Conservation (phyloP, 1,284 basidiomycete species). For the Trametes pubescens region DNA sequence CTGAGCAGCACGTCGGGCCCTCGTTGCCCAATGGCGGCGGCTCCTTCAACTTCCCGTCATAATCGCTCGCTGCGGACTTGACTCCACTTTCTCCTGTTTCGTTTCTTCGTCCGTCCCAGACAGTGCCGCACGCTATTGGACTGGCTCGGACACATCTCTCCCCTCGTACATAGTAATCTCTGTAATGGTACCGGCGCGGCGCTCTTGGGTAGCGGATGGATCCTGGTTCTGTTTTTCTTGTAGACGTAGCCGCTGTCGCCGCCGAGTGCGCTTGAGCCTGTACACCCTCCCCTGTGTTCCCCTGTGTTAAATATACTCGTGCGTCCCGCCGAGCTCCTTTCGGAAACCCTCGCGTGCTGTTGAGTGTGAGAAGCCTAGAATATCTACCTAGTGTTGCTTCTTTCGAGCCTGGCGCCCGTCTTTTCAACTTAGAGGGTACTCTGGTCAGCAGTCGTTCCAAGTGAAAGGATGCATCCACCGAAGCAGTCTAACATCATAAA, state of each 20-base stretch:
- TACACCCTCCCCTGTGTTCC: background rate
- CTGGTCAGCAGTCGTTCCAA: too few species aligned
- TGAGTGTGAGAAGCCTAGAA: too few species aligned
- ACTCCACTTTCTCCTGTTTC: background rate
- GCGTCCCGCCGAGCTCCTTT: background rate
- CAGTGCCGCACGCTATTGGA: background rate
- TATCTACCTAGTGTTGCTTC: too few species aligned
- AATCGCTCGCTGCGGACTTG: background rate
- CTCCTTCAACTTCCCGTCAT: slow-evolving; percentile 24
- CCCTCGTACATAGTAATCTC: slow-evolving; percentile 18
- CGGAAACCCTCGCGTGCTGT: background rate
- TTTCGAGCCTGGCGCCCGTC: too few species aligned
- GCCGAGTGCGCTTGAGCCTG: slow-evolving; percentile 1
- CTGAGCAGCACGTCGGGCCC: slow-evolving; percentile 22
- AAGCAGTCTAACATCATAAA: too few species aligned
- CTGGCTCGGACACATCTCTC: background rate
- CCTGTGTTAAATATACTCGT: background rate
- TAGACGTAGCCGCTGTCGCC: slow-evolving; percentile 12
- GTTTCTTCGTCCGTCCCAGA: background rate
- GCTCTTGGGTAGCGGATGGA: slow-evolving; percentile 23
- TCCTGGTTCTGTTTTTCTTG: slow-evolving; percentile 8
- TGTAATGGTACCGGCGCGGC: slow-evolving; percentile 11
- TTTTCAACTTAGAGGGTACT: too few species aligned
- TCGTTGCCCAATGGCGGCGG: slow-evolving; percentile 10
- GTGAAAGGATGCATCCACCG: too few species aligned